A percentile compares a stretch with the other conserved stretches of the same genome.
phyloP scores from a whole-genome alignment of 2,329 filamentous ascomycete genomes.

The Alternaria tenuissima region DNA sequence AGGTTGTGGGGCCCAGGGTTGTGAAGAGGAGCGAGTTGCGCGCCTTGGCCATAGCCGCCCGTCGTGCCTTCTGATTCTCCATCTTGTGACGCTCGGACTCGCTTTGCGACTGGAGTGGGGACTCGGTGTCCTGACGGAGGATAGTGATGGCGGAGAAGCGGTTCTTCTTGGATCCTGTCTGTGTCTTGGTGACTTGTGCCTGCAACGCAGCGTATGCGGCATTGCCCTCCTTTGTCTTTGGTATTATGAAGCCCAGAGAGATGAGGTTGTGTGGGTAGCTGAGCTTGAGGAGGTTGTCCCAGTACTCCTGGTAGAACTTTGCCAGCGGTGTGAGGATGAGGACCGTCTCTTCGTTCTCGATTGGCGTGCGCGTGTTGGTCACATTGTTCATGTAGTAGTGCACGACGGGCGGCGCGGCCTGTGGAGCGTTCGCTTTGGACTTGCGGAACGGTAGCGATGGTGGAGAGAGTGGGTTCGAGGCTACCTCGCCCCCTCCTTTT shows the following conservation, averaged over 20 bases:
- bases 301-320: conserved; percentile 92
- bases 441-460: conserved; percentile 79
- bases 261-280: conserved; percentile 94
- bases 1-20: conserved; percentile 86
- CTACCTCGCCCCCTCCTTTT: conserved; percentile 62
- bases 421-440: conserved; percentile 60
- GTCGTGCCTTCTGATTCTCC: conserved; percentile 83
- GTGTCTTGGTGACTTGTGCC: conserved; percentile 83
- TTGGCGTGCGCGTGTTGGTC: conserved; percentile 78
- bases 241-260: conserved; percentile 93
- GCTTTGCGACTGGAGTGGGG: conserved; percentile 78
- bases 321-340: conserved; percentile 93
- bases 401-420: conserved; percentile 81
- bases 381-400: conserved; percentile 97
- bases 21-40: conserved; percentile 96
- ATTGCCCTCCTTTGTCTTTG: conserved; percentile 92
- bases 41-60: conserved; percentile 90
- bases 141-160: conserved; percentile 95
- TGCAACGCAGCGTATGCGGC: conserved; percentile 83
- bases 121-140: conserved; percentile 92
- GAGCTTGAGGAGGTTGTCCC: conserved; percentile 88
- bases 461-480: conserved; percentile 75
- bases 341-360: conserved; percentile 82
- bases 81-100: conserved; percentile 93
- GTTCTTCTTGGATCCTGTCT: conserved; percentile 79